Evolutionary conservation across 2,329 filamentous ascomycete species (phyloP), one percentile per base, ranked within the genome.

Genomic region (Trichophyton benhamiae): DNA sequence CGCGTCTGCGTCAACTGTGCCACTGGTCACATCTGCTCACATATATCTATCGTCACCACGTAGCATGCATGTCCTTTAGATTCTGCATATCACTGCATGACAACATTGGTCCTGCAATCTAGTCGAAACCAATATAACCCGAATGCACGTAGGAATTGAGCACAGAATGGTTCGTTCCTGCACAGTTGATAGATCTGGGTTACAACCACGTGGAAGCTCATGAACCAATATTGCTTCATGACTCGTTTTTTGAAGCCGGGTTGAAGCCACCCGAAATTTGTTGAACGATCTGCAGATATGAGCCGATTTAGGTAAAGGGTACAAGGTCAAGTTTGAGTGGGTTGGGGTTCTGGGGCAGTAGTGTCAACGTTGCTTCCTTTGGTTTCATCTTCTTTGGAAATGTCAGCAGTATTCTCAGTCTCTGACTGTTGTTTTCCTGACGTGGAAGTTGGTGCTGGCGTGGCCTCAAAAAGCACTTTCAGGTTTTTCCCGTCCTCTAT

Each of bases 401-500:
- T 27, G 48, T 62, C 62, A n/a, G 55, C 59, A 11, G 41, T 58
- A 41, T 62, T 63, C 38, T 63, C 60, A 13, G 41, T 11, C 17
- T 58, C 48, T 36, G 30, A 3, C 7, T 55, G 44, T 42, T 48
- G 33, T 42, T 63, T 63, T 25, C 46, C 58, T 2, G 55, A 42
- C 11, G 13, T 30, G 17, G 62, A 6, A n/a, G 48, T 57, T 5
- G 59, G 25, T 6, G 60, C 2, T 30, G 63, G 36, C 55, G 70
- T 62, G 11, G 57, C 63, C 60, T 75, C 74, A 62, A 81, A 79
- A 63, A 82, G 75, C 63, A 75, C 72, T 64, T 82, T 77, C 63
- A 85, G 71, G 65, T 89, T 88, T 70, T 87, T 88, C 46, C 88
- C 86, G 66, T 91, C 86, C 61, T 96, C 91, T 57, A 96, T 88